phyloP scores from a whole-genome alignment of 1,139 yeast species.

The Debaryomycetaceae sp. region DNA sequence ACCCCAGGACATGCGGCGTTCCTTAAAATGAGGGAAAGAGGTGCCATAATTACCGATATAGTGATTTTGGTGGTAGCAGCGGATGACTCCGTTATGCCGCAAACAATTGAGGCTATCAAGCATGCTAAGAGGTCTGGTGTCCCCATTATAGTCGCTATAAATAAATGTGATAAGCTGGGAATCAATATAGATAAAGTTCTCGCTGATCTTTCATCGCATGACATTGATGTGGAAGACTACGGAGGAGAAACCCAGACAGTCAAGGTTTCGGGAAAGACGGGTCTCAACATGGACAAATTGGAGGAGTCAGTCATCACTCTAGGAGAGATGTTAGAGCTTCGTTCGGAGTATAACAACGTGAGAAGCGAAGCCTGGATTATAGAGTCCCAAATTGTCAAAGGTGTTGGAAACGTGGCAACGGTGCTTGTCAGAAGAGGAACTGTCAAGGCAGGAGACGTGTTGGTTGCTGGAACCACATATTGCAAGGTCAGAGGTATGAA shows the following conservation, averaged over 20 bases:
- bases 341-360: slow-evolving; percentile 55
- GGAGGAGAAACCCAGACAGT: slow-evolving; percentile 96
- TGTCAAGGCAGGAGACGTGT: slow-evolving; percentile 60
- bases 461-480: slow-evolving; percentile 84
- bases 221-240: slow-evolving; percentile 82
- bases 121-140: slow-evolving; percentile 86
- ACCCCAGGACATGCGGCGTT: slow-evolving; percentile 99
- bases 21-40: slow-evolving; percentile 92
- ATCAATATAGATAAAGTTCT: slow-evolving; percentile 70
- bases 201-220: slow-evolving; percentile 72
- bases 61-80: slow-evolving; percentile 95
- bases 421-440: slow-evolving; percentile 79
- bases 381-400: slow-evolving; percentile 80
- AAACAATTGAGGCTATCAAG: slow-evolving; percentile 91
- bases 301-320: slow-evolving; percentile 87
- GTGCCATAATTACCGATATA: slow-evolving; percentile 91
- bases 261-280: slow-evolving; percentile 82
- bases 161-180: slow-evolving; percentile 84
- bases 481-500: slow-evolving; percentile 83
- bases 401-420: slow-evolving; percentile 85
- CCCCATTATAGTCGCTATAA: slow-evolving; percentile 86
- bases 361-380: slow-evolving; percentile 84
- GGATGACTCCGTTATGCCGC: slow-evolving; percentile 98
- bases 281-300: slow-evolving; percentile 76
- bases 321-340: slow-evolving; percentile 78